Percentiles rank a stretch among this genome's conserved stretches.
These are phyloP conservation scores for Yamadazyma spencermartinsiae DNA, from an alignment of 1,139 yeast species.

Conservation along the genomic window DNA sequence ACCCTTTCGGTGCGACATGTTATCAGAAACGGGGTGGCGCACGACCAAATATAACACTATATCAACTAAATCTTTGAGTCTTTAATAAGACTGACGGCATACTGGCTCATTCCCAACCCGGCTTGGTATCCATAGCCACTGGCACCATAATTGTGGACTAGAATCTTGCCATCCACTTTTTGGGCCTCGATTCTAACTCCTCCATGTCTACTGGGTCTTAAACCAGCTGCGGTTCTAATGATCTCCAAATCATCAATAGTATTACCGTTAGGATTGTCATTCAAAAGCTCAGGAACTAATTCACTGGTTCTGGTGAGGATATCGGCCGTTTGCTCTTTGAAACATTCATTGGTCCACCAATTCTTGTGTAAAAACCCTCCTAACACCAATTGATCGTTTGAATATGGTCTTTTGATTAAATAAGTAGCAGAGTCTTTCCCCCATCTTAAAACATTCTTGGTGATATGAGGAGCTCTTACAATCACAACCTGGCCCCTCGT, in stretches of 20 bases:
- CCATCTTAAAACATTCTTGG: constrained; percentile 53
- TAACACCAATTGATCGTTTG: constrained; percentile 51
- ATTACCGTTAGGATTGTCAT: constrained; percentile 13
- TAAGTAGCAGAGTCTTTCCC: constrained; percentile 58
- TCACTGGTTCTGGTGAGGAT: constrained; percentile 57
- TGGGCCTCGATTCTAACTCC: constrained; percentile 58
- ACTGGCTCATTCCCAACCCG: constrained; percentile 63
- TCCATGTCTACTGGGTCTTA: constrained; percentile 66
- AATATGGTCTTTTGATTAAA: constrained; percentile 63
- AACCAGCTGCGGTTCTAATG: constrained; percentile 59
- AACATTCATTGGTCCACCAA: constrained; percentile 59
- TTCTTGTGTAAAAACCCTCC: constrained; percentile 68
- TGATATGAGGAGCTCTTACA: constrained; percentile 56
- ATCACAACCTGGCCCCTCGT: constrained; percentile 73
- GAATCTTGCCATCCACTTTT: constrained; percentile 10
- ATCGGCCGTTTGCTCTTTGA: constrained; percentile 53
- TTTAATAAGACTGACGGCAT: constrained; percentile 37
- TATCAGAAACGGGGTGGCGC: too few species aligned
- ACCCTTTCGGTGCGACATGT: too few species aligned
- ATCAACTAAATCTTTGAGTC: constrained; percentile 7
- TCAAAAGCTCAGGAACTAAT: constrained; percentile 9
- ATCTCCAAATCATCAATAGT: constrained; percentile 39
- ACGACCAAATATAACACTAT: constrained; percentile 48
- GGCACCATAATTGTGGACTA: constrained; percentile 72
- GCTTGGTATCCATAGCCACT: constrained; percentile 78